Conservation (phyloP, 495 filamentous ascomycete genomes). For the Neurospora sp. region DNA sequence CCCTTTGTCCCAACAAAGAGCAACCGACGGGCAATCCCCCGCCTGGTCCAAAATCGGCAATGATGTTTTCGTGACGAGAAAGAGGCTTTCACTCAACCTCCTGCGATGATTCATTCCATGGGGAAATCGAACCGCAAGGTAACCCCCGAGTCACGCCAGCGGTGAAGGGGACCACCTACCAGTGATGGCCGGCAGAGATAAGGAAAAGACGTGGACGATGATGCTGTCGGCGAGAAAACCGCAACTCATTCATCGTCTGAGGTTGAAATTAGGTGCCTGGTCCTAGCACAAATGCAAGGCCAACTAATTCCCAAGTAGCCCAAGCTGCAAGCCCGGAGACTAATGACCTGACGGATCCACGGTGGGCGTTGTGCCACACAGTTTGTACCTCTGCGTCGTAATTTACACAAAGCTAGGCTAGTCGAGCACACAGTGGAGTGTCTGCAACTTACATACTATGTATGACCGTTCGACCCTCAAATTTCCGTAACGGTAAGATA, state of each 20-base stretch:
- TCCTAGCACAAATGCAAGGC: neutral
- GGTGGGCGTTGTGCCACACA: neutral
- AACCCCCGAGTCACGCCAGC: neutral
- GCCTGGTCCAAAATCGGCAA: neutral
- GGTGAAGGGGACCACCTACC: neutral
- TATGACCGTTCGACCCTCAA: neutral
- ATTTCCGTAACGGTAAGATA: neutral
- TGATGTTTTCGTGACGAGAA: neutral
- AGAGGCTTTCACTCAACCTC: neutral
- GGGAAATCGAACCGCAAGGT: neutral
- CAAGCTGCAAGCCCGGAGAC: neutral
- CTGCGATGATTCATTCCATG: neutral
- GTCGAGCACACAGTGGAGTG: neutral
- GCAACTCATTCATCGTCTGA: neutral
- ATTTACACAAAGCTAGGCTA: neutral
- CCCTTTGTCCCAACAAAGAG: neutral
- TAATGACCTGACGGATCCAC: neutral
- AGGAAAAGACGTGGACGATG: neutral
- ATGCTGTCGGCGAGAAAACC: neutral
- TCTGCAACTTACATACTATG: neutral
- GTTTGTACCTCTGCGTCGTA: neutral
- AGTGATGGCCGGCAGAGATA: neutral
- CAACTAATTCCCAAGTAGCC: neutral
- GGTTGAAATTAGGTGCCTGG: neutral
- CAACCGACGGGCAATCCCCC: neutral